Evolutionary conservation across 306 rosid species (phyloP).

Genomic region (Castanea sativa): DNA sequence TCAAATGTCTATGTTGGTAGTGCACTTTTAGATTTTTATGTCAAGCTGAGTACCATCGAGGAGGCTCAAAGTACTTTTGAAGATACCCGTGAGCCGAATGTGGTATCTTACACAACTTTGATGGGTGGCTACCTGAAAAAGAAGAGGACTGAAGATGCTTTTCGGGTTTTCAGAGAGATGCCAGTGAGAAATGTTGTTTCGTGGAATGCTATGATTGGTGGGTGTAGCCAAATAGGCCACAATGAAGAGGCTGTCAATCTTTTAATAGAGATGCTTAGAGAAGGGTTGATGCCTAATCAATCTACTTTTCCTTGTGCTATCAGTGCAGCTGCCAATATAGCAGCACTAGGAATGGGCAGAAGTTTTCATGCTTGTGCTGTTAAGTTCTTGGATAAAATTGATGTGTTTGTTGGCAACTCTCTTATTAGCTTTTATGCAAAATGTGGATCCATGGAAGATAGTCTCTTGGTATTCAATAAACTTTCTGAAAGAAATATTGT

Average conservation of each 20-base stretch:
- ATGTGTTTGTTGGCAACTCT: slow-evolving; percentile 65
- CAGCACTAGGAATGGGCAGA: slow-evolving; percentile 71
- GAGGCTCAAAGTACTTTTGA: slow-evolving; percentile 56
- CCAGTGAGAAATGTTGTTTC: slow-evolving; percentile 77
- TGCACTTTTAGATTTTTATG: slow-evolving; percentile 73
- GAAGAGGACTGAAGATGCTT: slow-evolving; percentile 58
- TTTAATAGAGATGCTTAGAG: slow-evolving; percentile 62
- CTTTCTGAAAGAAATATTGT: slow-evolving; percentile 49
- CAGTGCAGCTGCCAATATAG: slow-evolving; percentile 70
- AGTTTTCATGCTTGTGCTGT: slow-evolving; percentile 79
- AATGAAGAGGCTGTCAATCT: slow-evolving; percentile 74
- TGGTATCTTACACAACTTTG: slow-evolving; percentile 81
- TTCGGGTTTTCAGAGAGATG: slow-evolving; percentile 54
- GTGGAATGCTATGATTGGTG: slow-evolving; percentile 86
- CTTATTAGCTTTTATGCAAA: slow-evolving; percentile 77
- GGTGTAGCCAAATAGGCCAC: slow-evolving; percentile 81
- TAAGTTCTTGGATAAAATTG: slow-evolving; percentile 68
- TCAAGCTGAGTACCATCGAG: slow-evolving; percentile 56
- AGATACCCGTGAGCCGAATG: slow-evolving; percentile 61
- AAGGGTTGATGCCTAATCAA: slow-evolving; percentile 61
- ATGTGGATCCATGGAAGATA: slow-evolving; percentile 85
- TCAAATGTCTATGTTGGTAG: slow-evolving; percentile 73
- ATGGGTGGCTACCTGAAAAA: slow-evolving; percentile 66
- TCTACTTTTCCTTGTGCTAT: slow-evolving; percentile 84
- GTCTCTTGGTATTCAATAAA: slow-evolving; percentile 56